Conservation (phyloP, 1,284 basidiomycete species). For the Schizophyllum amplum region DNA sequence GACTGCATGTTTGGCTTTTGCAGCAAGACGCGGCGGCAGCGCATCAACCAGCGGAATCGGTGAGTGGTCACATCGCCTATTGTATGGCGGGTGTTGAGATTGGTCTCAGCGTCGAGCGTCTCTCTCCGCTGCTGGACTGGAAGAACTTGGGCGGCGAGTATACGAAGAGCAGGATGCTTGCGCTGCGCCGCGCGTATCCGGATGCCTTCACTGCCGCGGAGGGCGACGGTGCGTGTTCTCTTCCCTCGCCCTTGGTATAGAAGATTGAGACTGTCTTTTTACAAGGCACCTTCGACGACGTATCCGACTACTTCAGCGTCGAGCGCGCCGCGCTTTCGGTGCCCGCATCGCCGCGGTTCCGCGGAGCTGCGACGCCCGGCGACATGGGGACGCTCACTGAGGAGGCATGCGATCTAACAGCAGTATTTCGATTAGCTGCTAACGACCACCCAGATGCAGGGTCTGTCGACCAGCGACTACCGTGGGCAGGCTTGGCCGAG, state of each 20-base stretch:
- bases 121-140: slow-evolving; percentile 93
- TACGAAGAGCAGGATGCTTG: slow-evolving; percentile 89
- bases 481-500: slow-evolving; percentile 68
- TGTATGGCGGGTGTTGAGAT: no score
- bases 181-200: slow-evolving; percentile 89
- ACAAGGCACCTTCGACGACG: slow-evolving; percentile 2
- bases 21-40: slow-evolving; percentile 87
- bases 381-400: slow-evolving; percentile 93
- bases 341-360: slow-evolving; percentile 82
- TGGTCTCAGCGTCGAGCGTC: slow-evolving; percentile 91
- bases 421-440: neutral
- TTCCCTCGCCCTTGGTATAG: slow-evolving; percentile 20
- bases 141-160: slow-evolving; percentile 98
- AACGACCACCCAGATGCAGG: slow-evolving; percentile 62
- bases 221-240: slow-evolving; percentile 35
- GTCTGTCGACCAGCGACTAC: slow-evolving; percentile 82
- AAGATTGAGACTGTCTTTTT: slow-evolving; percentile 27
- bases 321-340: slow-evolving; percentile 67
- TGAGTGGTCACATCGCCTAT: no score
- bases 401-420: slow-evolving; percentile 49
- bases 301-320: slow-evolving; percentile 34
- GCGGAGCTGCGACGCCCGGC: slow-evolving; percentile 81
- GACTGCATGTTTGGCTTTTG: slow-evolving; percentile 76
- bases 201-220: slow-evolving; percentile 71
- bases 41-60: slow-evolving; percentile 63